Percentiles rank a stretch among this genome's conserved stretches.
phyloP scores from a whole-genome alignment of 768 basidiomycete genomes.

The Chalciporus piperatus region DNA sequence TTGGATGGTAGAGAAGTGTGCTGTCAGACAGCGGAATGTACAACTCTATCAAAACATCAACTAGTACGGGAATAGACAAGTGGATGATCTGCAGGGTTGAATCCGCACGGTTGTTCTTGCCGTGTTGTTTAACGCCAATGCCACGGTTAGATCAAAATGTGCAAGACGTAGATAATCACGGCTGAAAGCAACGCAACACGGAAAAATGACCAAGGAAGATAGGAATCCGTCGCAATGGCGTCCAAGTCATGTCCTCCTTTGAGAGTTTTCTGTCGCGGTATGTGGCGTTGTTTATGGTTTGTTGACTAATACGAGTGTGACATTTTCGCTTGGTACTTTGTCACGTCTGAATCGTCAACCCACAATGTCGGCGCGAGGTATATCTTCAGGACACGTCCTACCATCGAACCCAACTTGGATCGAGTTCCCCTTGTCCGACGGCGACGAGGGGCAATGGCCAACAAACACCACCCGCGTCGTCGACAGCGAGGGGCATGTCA shows the following conservation, averaged over 20 bases:
- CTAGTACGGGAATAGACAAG: constrained; percentile 47
- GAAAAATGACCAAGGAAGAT: background rate
- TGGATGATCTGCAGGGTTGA: constrained; percentile 57
- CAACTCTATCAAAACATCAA: constrained; percentile 31
- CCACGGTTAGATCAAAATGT: constrained; percentile 35
- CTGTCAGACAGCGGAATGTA: constrained; percentile 9
- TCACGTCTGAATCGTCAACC: too few species aligned
- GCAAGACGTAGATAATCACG: constrained; percentile 66
- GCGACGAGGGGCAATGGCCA: constrained; percentile 53
- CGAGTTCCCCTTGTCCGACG: constrained; percentile 64
- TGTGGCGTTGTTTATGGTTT: too few species aligned
- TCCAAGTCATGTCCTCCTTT: background rate
- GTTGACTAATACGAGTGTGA: constrained; percentile 14
- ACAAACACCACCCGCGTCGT: constrained; percentile 49
- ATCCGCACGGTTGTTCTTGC: constrained; percentile 42
- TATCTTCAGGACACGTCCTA: constrained; percentile 28
- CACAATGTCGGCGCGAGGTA: constrained; percentile 24
- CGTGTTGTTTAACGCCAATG: constrained; percentile 69
- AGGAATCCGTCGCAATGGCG: background rate
- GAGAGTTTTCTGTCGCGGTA: background rate
- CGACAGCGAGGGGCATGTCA: constrained; percentile 63
- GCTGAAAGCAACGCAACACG: constrained; percentile 24
- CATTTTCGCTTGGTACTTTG: background rate
- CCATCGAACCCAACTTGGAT: constrained; percentile 55
- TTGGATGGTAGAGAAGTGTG: too few species aligned